phyloP scores from a whole-genome alignment of 139 green algal genomes.

The Penium margaritaceum region DNA sequence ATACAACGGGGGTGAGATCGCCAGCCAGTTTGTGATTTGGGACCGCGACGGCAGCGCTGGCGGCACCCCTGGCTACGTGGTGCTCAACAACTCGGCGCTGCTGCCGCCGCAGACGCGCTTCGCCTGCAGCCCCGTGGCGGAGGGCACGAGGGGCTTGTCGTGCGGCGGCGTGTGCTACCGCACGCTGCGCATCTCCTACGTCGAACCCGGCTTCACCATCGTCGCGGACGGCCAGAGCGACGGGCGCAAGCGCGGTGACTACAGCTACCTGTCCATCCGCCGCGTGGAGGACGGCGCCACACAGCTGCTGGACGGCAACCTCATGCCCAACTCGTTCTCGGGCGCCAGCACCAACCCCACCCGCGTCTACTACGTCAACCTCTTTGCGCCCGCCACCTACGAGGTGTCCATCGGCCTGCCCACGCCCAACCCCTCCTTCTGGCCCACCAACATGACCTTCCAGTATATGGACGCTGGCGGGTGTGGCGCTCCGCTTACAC shows the following conservation, averaged over 20 bases:
- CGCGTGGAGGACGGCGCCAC: too few relatives aligned
- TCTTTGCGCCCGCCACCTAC: conserved; percentile 1
- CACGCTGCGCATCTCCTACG: conserved; percentile 9
- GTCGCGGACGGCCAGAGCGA: background rate
- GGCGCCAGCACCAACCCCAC: too few relatives aligned
- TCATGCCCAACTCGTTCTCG: too few relatives aligned
- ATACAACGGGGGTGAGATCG: too few relatives aligned
- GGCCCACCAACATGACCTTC: background rate
- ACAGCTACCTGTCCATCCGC: background rate
- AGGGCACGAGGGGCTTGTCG: conserved; percentile 20
- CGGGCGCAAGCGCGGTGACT: background rate
- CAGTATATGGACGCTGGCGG: background rate
- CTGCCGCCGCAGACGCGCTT: conserved; percentile 14
- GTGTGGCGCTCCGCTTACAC: background rate
- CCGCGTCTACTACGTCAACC: too few relatives aligned
- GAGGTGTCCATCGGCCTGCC: background rate
- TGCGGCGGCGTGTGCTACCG: conserved; percentile 23
- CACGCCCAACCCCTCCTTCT: background rate
- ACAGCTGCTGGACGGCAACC: background rate
- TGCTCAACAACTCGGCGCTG: conserved; percentile 10
- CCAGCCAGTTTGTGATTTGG: too few relatives aligned
- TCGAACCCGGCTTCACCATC: conserved; percentile 32
- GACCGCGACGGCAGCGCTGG: conserved; percentile 18
- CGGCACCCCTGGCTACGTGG: conserved; percentile 15
- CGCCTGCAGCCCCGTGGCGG: background rate